Conservation (phyloP, 75 land plant genomes). For the Cryptomeria japonica region DNA sequence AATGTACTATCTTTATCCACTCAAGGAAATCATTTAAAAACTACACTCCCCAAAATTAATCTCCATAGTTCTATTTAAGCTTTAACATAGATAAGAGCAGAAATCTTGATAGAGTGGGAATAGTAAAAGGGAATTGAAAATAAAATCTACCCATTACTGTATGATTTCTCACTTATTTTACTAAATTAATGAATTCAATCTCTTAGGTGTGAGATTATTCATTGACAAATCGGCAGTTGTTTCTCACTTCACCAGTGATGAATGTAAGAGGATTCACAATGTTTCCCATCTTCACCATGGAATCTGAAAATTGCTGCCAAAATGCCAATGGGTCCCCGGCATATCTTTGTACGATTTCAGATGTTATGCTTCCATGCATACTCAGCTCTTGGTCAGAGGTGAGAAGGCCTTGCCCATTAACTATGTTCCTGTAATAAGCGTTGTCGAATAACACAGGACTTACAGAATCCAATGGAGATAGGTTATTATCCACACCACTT, state of each 20-base stretch:
- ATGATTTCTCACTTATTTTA: too few species aligned
- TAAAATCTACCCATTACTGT: too few species aligned
- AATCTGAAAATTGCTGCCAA: conserved; percentile 61
- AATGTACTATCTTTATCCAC: too few species aligned
- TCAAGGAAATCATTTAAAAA: too few species aligned
- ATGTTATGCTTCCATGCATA: conserved; percentile 31
- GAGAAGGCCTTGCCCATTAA: conserved; percentile 65
- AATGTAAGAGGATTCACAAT: conserved; percentile 42
- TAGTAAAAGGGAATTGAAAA: too few species aligned
- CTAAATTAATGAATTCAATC: too few species aligned
- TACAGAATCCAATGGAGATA: conserved; percentile 55
- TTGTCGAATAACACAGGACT: conserved; percentile 75
- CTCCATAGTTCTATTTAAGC: too few species aligned
- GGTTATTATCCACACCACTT: conserved; percentile 33
- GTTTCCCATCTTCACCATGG: conserved; percentile 83
- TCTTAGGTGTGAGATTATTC: neutral
- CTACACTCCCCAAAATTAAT: too few species aligned
- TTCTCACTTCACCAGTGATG: conserved; percentile 68
- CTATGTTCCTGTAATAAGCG: conserved; percentile 46
- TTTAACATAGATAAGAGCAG: too few species aligned
- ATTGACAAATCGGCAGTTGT: conserved; percentile 69
- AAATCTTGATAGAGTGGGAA: too few species aligned
- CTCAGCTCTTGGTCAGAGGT: conserved; percentile 44
- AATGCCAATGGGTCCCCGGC: conserved; percentile 41
- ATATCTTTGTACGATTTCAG: conserved; percentile 36